These are phyloP conservation scores for Ophiostoma novo-ulmi DNA, from an alignment of 2,329 filamentous ascomycete species.

Conservation along the genomic window DNA sequence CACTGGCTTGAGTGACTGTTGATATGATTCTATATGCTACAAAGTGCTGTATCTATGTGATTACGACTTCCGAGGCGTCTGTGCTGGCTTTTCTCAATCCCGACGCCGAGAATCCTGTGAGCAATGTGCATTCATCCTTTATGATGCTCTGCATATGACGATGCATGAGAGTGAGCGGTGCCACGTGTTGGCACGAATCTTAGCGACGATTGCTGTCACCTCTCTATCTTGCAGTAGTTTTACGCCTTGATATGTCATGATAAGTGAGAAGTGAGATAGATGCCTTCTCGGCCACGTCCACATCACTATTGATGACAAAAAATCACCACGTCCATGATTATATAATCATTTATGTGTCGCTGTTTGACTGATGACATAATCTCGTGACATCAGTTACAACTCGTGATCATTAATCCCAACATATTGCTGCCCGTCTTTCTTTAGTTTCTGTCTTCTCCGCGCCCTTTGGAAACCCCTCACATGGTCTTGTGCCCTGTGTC, in stretches of 20 bases:
- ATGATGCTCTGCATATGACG: too few relatives aligned
- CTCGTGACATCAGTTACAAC: background rate
- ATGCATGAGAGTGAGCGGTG: too few relatives aligned
- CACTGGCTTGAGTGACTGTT: too few relatives aligned
- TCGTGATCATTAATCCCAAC: slow-evolving; percentile 3
- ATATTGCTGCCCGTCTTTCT: background rate
- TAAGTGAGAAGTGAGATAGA: background rate
- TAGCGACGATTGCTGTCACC: background rate
- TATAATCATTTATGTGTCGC: background rate
- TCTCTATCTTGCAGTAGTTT: background rate
- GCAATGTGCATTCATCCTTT: too few relatives aligned
- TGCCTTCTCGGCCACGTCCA: background rate
- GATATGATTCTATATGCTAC: too few relatives aligned
- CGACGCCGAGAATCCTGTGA: too few relatives aligned
- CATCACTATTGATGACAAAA: background rate
- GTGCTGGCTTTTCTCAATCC: too few relatives aligned
- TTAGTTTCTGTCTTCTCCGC: background rate
- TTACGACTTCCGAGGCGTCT: too few relatives aligned
- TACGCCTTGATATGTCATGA: too few relatives aligned
- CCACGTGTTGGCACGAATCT: background rate
- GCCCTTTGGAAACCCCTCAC: background rate
- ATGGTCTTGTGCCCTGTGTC: background rate
- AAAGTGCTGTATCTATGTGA: too few relatives aligned
- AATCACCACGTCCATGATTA: background rate
- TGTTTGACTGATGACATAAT: background rate